phyloP scores from a whole-genome alignment of 2,329 filamentous ascomycete genomes.

The Curvularia verruculosa region DNA sequence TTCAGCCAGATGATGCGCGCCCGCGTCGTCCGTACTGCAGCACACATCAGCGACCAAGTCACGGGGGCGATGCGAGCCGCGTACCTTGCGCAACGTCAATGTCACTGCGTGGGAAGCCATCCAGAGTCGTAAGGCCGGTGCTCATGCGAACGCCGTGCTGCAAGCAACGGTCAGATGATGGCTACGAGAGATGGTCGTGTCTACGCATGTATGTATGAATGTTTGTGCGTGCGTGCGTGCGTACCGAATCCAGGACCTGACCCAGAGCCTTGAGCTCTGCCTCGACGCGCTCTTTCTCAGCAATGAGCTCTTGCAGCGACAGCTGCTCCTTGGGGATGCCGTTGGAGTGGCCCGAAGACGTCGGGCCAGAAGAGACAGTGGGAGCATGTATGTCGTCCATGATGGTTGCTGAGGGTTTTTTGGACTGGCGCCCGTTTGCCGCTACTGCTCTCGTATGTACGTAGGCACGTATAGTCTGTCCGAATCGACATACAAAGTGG shows the following conservation, averaged over 20 bases:
- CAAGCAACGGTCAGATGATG: constrained; percentile 25
- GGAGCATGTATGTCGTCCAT: constrained; percentile 73
- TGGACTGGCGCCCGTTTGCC: neutral
- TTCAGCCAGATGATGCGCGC: constrained; percentile 85
- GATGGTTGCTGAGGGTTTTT: constrained; percentile 15
- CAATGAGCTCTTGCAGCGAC: constrained; percentile 79
- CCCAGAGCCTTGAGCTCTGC: constrained; percentile 84
- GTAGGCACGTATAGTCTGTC: neutral
- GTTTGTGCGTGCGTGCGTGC: constrained; percentile 42
- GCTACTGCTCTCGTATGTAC: neutral
- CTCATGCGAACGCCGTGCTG: constrained; percentile 95
- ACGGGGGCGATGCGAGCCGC: constrained; percentile 25
- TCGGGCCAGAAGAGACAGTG: constrained; percentile 79
- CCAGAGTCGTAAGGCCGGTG: constrained; percentile 81
- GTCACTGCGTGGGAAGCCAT: constrained; percentile 91
- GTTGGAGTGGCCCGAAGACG: constrained; percentile 64
- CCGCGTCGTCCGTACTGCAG: constrained; percentile 87
- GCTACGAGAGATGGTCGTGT: neutral
- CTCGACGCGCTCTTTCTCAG: constrained; percentile 83
- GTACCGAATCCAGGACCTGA: constrained; percentile 84
- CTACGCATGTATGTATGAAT: too few species aligned
- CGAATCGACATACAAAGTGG: neutral
- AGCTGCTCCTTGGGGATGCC: constrained; percentile 66
- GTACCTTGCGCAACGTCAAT: constrained; percentile 93
- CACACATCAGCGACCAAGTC: constrained; percentile 22